Conservation (phyloP, 1,139 yeast species). For the Yamadazyma aaseri region DNA sequence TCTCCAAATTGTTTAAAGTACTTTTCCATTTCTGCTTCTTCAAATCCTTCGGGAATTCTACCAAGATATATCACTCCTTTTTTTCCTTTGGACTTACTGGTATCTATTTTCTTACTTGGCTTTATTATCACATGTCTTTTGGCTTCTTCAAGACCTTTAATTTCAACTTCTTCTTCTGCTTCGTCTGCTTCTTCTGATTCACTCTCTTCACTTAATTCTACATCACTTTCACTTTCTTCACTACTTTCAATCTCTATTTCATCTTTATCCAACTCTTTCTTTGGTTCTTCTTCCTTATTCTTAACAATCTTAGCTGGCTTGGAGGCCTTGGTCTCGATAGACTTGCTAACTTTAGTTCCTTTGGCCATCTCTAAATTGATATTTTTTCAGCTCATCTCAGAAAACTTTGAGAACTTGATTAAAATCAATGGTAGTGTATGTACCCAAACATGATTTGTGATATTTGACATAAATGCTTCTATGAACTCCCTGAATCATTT, state of each 20-base stretch:
- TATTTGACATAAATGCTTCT: no score
- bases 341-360: constrained; percentile 8
- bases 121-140: constrained; percentile 29
- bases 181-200: constrained; percentile 25
- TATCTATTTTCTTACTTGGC: constrained; percentile 21
- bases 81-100: constrained; percentile 20
- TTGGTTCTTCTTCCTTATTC: constrained; percentile 14
- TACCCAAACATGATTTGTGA: no score
- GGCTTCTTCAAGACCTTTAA: constrained; percentile 17
- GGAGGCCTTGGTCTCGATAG: not conserved
- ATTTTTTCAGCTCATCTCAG: constrained; percentile 15
- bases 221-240: constrained; percentile 16
- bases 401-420: constrained; percentile 4
- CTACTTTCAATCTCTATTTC: constrained; percentile 17
- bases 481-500: no score
- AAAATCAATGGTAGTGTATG: no score
- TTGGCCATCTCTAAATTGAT: constrained; percentile 11
- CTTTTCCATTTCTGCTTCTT: constrained; percentile 74
- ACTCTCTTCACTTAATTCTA: constrained; percentile 13
- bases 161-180: constrained; percentile 16
- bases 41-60: constrained; percentile 89
- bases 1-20: constrained; percentile 91
- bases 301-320: constrained; percentile 14
- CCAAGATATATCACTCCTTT: constrained; percentile 84
- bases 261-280: constrained; percentile 19